Conservation (phyloP, 208 protist genomes). For the Wallacemonas sp. region DNA sequence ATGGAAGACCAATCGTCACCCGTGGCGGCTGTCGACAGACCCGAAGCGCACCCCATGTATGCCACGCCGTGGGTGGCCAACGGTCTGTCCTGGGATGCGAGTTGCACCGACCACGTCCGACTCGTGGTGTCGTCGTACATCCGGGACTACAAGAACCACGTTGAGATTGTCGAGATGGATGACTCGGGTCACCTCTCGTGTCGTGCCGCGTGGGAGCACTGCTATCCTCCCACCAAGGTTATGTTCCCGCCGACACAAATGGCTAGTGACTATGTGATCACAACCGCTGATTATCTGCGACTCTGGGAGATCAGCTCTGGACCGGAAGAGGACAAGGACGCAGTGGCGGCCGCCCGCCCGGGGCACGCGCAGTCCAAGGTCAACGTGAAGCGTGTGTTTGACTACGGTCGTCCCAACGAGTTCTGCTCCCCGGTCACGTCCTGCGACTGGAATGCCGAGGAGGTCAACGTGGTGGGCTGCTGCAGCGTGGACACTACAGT, state of each 20-base stretch:
- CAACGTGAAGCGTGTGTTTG: slow-evolving; percentile 93
- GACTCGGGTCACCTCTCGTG: slow-evolving; percentile 56
- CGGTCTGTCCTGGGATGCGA: slow-evolving; percentile 91
- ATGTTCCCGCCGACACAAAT: slow-evolving; percentile 94
- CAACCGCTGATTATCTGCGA: slow-evolving; percentile 98
- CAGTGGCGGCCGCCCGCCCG: neutral
- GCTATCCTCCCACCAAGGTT: slow-evolving; percentile 97
- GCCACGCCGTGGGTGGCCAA: slow-evolving; percentile 96
- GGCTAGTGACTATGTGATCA: slow-evolving; percentile 94
- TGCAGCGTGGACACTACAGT: slow-evolving; percentile 99
- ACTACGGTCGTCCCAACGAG: slow-evolving; percentile 89
- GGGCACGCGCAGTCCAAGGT: slow-evolving; percentile 36
- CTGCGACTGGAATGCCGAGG: slow-evolving; percentile 99
- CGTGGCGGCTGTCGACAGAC: neutral
- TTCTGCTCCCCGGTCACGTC: slow-evolving; percentile 99
- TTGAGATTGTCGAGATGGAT: slow-evolving; percentile 88
- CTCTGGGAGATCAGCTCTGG: slow-evolving; percentile 94
- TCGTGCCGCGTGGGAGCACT: slow-evolving; percentile 94
- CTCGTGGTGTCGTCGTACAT: slow-evolving; percentile 96
- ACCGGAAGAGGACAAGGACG: slow-evolving; percentile 1
- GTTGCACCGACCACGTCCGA: slow-evolving; percentile 67
- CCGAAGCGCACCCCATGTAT: slow-evolving; percentile 83
- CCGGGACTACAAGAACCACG: slow-evolving; percentile 96
- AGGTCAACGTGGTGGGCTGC: slow-evolving; percentile 96
- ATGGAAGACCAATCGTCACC: neutral